Conservation (phyloP, 305 asterid genomes). For the Andrographis paniculata region DNA sequence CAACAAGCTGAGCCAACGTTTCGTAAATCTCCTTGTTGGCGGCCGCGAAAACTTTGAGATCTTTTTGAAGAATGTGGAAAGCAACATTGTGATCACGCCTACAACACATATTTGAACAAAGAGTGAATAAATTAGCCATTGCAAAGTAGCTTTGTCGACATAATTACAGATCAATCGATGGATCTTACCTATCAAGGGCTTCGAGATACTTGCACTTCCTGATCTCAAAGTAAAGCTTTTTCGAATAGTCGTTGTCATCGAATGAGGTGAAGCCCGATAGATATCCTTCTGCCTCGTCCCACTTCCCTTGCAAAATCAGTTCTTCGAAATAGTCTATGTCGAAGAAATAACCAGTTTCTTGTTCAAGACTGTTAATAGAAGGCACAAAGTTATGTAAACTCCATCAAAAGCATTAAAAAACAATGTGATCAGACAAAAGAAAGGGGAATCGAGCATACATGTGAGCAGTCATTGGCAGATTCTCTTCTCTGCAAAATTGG, state of each 20-base stretch:
- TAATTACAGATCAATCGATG: no score
- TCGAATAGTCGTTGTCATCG: conserved; percentile 45
- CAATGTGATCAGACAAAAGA: conserved; percentile 1
- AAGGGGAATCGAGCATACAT: conserved; percentile 28
- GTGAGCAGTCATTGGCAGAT: conserved; percentile 55
- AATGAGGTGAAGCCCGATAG: conserved; percentile 43
- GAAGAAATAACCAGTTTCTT: conserved; percentile 60
- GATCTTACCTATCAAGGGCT: conserved; percentile 58
- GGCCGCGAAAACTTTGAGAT: conserved; percentile 52
- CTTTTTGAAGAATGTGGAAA: conserved; percentile 55
- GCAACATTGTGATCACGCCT: conserved; percentile 50
- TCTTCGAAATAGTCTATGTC: conserved; percentile 52
- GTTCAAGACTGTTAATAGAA: conserved; percentile 47
- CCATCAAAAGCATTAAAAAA: background rate
- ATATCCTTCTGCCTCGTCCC: conserved; percentile 57
- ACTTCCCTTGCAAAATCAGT: conserved; percentile 39
- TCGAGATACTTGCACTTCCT: conserved; percentile 77
- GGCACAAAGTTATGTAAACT: background rate
- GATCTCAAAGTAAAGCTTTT: conserved; percentile 61
- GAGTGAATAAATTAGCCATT: background rate
- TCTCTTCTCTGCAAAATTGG: conserved; percentile 69
- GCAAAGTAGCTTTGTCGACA: no score
- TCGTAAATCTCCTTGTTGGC: conserved; percentile 44
- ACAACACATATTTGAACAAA: conserved; percentile 6
- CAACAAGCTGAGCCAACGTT: conserved; percentile 57